Evolutionary conservation across 768 basidiomycete genomes (phyloP), one percentile per base, ranked within the genome.

Genomic region (Sporobolomyces pararoseus): DNA sequence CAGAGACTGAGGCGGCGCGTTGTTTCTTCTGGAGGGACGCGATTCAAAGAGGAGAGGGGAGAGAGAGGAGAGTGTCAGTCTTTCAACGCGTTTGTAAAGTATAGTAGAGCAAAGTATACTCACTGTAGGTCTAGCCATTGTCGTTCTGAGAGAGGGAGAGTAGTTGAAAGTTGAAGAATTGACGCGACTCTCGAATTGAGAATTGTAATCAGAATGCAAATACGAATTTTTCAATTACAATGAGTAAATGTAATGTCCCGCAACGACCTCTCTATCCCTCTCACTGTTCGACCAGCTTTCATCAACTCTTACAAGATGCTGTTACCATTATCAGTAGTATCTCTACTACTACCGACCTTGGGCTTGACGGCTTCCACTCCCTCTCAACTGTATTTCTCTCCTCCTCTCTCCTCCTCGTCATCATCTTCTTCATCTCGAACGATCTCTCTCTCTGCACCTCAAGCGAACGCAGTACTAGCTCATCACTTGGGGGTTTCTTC

Each of bases 381-480:
- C 5, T 39, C 58, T 23, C 58, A 61, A 31, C 44, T 65, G 9
- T 65, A 54, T 58, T 37, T 70, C 31, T 23, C 42, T 32, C 27
- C 65, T 21, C 58, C 58, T 14, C 55, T 10, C 27, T 37, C 51
- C n/a, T 50, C 58, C 10, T 44, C 51, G 7, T 27, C 63, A 27
- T 44, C 53, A 4, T 53, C 64, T 5, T 57, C 47, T 2, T 42
- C 57, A 14, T 44, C 63, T 0, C 2, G 23, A 2, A 19, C 67
- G 35, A 53, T 42, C 39, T 42, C 39, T 17, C 39, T 42, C 39
- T 42, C 52, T 5, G 63, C 73, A 4, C 63, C 65, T 0, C 66
- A 74, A 46, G 42, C 73, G 37, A 74, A 74, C 67, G 73, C 73
- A 2, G 50, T 65, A 25, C 59, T 74, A 50, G 73, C 73, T 4